A percentile compares a stretch with the other conserved stretches of the same genome.
Conservation (phyloP, 192 early-diverging fungal species). For the Tieghemiomyces parasiticus region DNA sequence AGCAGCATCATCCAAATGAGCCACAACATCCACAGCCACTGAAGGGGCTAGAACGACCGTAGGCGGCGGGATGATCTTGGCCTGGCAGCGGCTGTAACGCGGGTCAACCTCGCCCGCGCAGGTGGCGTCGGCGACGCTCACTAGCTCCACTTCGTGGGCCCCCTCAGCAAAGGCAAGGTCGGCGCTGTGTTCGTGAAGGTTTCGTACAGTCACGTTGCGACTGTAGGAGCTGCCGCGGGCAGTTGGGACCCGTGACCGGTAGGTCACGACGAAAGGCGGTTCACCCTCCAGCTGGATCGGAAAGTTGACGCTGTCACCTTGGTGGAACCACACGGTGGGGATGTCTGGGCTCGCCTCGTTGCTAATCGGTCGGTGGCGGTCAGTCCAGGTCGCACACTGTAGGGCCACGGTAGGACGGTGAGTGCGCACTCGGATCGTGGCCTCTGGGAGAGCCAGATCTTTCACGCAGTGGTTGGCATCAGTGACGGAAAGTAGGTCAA, state of each 20-base stretch:
- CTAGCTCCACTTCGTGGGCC: background rate
- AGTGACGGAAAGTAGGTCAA: conserved; percentile 22
- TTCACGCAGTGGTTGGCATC: conserved; percentile 25
- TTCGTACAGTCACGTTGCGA: background rate
- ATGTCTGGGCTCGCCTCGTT: background rate
- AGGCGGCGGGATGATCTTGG: background rate
- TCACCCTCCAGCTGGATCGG: background rate
- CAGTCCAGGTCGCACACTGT: background rate
- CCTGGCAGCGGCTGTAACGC: background rate
- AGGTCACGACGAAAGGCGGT: background rate
- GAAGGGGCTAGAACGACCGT: background rate
- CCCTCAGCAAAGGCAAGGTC: background rate
- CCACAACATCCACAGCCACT: no score
- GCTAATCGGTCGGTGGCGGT: background rate
- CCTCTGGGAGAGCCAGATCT: conserved; percentile 15
- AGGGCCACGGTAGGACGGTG: background rate
- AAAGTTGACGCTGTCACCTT: background rate
- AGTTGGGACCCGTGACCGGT: background rate
- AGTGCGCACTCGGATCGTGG: conserved; percentile 20
- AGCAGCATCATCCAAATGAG: no score
- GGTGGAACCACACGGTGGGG: background rate
- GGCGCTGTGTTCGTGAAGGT: background rate
- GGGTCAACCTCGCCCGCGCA: background rate
- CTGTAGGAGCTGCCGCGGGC: background rate
- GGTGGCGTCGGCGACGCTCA: background rate